A percentile compares a stretch with the other conserved stretches of the same genome.
Conservation (phyloP, 148 eudicot genomes). For the Persicaria tinctoria region DNA sequence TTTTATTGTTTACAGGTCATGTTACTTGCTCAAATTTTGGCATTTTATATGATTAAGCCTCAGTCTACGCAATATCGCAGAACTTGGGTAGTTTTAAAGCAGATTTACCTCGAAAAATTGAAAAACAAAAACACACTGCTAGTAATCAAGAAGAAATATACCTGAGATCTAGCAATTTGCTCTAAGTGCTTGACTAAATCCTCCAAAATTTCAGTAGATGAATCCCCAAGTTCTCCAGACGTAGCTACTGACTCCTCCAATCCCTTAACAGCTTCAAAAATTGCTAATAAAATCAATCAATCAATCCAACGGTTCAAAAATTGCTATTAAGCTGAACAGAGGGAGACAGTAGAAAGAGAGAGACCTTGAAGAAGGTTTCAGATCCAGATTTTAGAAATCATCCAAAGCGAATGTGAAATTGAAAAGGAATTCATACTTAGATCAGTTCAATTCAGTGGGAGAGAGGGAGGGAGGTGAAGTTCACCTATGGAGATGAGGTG, state of each 20-base stretch:
- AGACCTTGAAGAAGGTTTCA: conserved; percentile 53
- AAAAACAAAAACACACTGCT: neutral
- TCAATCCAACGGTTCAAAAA: neutral
- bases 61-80: neutral
- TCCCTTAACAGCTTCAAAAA: conserved; percentile 71
- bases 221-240: conserved; percentile 33
- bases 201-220: conserved; percentile 58
- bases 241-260: conserved; percentile 53
- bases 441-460: neutral
- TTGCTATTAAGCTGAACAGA: neutral
- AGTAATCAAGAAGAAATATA: conserved; percentile 10
- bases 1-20: too few relatives aligned
- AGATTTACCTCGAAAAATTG: neutral
- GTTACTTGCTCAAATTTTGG: too few relatives aligned
- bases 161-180: conserved; percentile 81
- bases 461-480: neutral
- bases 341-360: neutral
- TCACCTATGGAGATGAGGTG: neutral
- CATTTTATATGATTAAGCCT: neutral
- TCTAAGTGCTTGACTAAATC: conserved; percentile 95
- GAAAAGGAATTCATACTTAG: neutral
- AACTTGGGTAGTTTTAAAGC: neutral
- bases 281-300: conserved; percentile 25
- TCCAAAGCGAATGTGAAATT: conserved; percentile 73
- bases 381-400: conserved; percentile 77